These are phyloP conservation scores for Pseudogymnoascus sp. DNA, from an alignment of 2,329 filamentous ascomycete species.

Conservation along the genomic window DNA sequence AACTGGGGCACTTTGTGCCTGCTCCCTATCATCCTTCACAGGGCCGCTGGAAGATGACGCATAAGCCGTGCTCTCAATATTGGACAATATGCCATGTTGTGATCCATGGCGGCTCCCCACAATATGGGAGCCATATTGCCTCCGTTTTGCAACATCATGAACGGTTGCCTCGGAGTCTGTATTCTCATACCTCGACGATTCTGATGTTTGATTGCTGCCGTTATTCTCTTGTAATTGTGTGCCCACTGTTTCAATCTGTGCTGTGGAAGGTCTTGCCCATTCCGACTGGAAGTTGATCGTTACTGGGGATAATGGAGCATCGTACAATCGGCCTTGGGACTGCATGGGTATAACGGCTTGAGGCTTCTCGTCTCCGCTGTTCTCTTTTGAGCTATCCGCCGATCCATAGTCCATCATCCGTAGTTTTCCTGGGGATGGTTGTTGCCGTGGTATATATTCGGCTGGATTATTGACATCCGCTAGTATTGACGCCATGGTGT, in stretches of 20 bases:
- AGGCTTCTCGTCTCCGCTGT: neutral
- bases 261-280: constrained; percentile 47
- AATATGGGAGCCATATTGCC: neutral
- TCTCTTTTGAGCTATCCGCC: neutral
- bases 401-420: constrained; percentile 6
- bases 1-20: neutral
- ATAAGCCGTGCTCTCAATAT: constrained; percentile 15
- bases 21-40: constrained; percentile 1
- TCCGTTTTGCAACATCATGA: constrained; percentile 10
- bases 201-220: neutral
- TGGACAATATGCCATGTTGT: constrained; percentile 5
- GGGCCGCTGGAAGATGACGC: constrained; percentile 15
- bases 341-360: constrained; percentile 17
- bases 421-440: neutral
- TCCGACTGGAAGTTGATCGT: constrained; percentile 48
- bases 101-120: neutral
- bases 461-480: neutral
- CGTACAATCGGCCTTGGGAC: constrained; percentile 35
- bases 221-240: constrained; percentile 14
- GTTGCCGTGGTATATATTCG: neutral
- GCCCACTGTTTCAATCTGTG: constrained; percentile 39
- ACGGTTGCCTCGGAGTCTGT: constrained; percentile 13
- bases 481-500: neutral
- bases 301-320: constrained; percentile 50
- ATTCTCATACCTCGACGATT: constrained; percentile 14